Conservation (phyloP, 2,329 filamentous ascomycete genomes). For the Hirsutella thompsonii region DNA sequence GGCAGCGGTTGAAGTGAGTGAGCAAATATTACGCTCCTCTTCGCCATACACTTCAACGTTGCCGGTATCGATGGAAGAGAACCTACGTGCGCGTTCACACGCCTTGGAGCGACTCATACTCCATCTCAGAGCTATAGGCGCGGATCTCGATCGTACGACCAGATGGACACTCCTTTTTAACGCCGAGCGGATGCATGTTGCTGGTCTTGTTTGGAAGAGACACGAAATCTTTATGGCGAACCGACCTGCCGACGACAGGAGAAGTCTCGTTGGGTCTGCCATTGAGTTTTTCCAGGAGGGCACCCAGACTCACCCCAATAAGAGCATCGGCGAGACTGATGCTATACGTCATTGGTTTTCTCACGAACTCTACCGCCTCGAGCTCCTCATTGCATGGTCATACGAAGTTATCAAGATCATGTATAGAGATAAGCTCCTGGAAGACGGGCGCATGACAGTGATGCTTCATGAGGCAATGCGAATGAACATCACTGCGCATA, state of each 20-base stretch:
- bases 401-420: conserved; percentile 64
- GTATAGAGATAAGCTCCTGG: conserved; percentile 47
- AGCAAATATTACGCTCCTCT: conserved; percentile 67
- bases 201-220: conserved; percentile 64
- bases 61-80: conserved; percentile 67
- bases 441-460: conserved; percentile 39
- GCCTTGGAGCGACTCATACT: conserved; percentile 65
- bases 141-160: conserved; percentile 51
- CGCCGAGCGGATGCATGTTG: conserved; percentile 80
- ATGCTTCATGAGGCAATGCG: conserved; percentile 55
- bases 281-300: conserved; percentile 65
- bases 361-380: conserved; percentile 58
- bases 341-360: conserved; percentile 78
- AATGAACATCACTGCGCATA: conserved; percentile 44
- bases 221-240: conserved; percentile 58
- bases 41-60: conserved; percentile 62
- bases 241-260: conserved; percentile 46
- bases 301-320: conserved; percentile 51
- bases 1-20: conserved; percentile 68
- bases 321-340: conserved; percentile 59
- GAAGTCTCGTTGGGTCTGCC: conserved; percentile 60
- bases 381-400: conserved; percentile 67
- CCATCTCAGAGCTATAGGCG: conserved; percentile 54
- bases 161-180: conserved; percentile 78
- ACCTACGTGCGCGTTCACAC: conserved; percentile 58